A percentile compares a stretch with the other conserved stretches of the same genome.
Evolutionary conservation across 2,329 filamentous ascomycete genomes (phyloP).

Genomic region (Fusarium veterinarium): DNA sequence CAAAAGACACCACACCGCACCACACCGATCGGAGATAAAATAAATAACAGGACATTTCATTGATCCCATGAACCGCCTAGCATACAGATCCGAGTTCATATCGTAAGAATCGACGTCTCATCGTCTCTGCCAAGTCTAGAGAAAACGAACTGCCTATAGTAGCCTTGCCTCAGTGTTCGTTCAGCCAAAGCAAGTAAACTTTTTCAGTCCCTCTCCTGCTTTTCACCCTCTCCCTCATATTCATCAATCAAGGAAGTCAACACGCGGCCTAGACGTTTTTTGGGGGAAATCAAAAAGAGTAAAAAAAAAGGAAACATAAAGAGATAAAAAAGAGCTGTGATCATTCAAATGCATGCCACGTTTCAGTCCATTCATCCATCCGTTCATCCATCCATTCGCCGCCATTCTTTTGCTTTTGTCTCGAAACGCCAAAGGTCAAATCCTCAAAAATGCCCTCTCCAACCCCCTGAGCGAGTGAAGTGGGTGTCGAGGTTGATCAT

Average conservation of each 20-base stretch:
- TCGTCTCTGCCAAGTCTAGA: conserved; percentile 26
- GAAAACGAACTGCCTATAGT: conserved; percentile 21
- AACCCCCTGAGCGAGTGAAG: conserved; percentile 27
- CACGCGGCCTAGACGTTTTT: conserved; percentile 33
- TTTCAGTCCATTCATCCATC: conserved; percentile 47
- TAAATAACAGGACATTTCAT: conserved; percentile 43
- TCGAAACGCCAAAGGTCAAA: conserved; percentile 48
- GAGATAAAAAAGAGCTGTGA: conserved; percentile 43
- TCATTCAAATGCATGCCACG: conserved; percentile 49
- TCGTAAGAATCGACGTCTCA: conserved; percentile 22
- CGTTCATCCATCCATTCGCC: conserved; percentile 47
- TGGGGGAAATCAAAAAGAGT: conserved; percentile 34
- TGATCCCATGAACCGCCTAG: conserved; percentile 45
- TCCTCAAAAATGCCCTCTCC: conserved; percentile 43
- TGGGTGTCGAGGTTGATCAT: conserved; percentile 34
- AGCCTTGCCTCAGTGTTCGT: conserved; percentile 2
- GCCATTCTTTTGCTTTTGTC: conserved; percentile 47
- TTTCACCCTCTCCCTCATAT: conserved; percentile 6
- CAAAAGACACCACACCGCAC: not conserved
- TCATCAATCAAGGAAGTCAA: conserved; percentile 12
- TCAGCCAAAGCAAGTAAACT: conserved; percentile 25
- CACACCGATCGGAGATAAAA: not conserved
- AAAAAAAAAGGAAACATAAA: conserved; percentile 33
- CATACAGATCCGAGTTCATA: conserved; percentile 38
- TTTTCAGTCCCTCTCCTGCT: conserved; percentile 22